Conservation (phyloP, 2,329 filamentous ascomycete species). For the Venturia oleaginea region DNA sequence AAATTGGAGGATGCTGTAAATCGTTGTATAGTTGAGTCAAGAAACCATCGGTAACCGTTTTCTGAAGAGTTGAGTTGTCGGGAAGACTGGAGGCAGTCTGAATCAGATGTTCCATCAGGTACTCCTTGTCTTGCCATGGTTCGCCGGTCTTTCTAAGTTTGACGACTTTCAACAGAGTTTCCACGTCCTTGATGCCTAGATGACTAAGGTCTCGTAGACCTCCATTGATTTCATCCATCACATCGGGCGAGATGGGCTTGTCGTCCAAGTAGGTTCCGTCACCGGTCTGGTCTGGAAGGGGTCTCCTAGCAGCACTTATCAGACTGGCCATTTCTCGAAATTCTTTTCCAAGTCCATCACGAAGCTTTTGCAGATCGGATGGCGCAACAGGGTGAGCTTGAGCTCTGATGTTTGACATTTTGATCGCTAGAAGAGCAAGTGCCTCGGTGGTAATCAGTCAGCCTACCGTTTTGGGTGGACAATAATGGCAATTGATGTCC, state of each 20-base stretch:
- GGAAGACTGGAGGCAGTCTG: constrained; percentile 31
- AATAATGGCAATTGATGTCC: neutral
- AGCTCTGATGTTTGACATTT: constrained; percentile 11
- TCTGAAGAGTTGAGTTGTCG: constrained; percentile 29
- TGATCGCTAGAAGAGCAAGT: neutral
- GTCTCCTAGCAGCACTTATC: constrained; percentile 48
- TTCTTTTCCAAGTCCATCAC: constrained; percentile 27
- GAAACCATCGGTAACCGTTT: constrained; percentile 35
- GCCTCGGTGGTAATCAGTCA: neutral
- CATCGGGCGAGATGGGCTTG: neutral
- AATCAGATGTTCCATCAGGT: constrained; percentile 51
- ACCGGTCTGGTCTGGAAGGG: constrained; percentile 53
- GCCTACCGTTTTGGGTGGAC: neutral
- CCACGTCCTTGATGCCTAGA: constrained; percentile 26
- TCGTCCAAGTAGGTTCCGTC: constrained; percentile 49
- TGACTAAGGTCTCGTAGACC: constrained; percentile 23
- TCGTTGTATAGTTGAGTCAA: constrained; percentile 40
- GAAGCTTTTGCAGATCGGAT: constrained; percentile 10
- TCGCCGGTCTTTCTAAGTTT: constrained; percentile 37
- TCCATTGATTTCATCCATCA: constrained; percentile 4
- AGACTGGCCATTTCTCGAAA: constrained; percentile 39
- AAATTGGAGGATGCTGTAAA: constrained; percentile 36
- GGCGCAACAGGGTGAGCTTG: constrained; percentile 11
- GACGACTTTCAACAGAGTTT: constrained; percentile 29
- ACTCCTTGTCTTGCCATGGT: constrained; percentile 51